Percentiles rank a stretch among this genome's conserved stretches.
Conservation (phyloP, 352 stramenopile species). For the Peronospora farinosa region DNA sequence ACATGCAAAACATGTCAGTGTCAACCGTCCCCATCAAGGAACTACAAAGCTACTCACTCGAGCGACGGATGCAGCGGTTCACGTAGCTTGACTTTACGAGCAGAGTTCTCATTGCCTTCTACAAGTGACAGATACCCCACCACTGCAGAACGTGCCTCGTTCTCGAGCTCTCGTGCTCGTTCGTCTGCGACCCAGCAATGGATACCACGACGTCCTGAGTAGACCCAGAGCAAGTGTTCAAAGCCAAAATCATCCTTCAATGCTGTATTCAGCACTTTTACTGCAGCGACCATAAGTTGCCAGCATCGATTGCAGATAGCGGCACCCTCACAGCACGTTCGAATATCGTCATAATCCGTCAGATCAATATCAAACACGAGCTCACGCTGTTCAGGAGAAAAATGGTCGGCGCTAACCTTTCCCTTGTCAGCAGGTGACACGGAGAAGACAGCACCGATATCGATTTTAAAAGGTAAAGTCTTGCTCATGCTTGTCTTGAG, state of each 20-base stretch:
- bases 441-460: conserved; percentile 97
- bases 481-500: conserved; percentile 85
- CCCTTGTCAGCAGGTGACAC: conserved; percentile 80
- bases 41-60: conserved; percentile 31
- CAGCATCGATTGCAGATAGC: conserved; percentile 94
- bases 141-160: conserved; percentile 94
- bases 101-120: conserved; percentile 83
- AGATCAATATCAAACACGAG: conserved; percentile 99
- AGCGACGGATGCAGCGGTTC: conserved; percentile 93
- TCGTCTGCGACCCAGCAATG: conserved; percentile 99
- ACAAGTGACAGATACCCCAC: conserved; percentile 96
- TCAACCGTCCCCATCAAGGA: not conserved
- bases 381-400: conserved; percentile 90
- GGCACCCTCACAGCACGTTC: conserved; percentile 91
- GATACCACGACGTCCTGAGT: conserved; percentile 97
- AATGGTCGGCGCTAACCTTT: conserved; percentile 86
- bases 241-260: conserved; percentile 98
- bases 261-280: conserved; percentile 91
- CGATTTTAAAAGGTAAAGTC: conserved; percentile 97
- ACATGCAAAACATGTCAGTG: conserved; percentile 7
- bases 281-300: conserved; percentile 96
- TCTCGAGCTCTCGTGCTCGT: conserved; percentile 86
- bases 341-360: conserved; percentile 99
- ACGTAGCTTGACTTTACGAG: conserved; percentile 88
- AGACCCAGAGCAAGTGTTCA: conserved; percentile 97